phyloP scores from a whole-genome alignment of 768 basidiomycete genomes.

The Royoungia palumana region DNA sequence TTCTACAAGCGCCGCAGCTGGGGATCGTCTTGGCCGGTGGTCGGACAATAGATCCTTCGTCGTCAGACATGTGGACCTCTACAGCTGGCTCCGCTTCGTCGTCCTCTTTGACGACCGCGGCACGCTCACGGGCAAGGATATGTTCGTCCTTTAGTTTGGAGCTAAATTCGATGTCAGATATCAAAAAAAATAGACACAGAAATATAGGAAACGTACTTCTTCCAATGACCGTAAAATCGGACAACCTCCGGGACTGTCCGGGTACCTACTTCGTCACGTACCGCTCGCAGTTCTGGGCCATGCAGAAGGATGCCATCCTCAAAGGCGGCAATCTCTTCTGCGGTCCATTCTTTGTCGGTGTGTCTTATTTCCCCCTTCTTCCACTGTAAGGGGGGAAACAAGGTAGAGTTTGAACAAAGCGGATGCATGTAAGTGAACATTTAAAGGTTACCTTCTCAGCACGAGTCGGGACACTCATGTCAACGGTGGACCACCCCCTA shows the following conservation, averaged over 20 bases:
- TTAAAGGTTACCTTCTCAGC: conserved; percentile 55
- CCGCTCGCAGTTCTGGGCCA: conserved; percentile 76
- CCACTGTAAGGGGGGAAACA: conserved; percentile 48
- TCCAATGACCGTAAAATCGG: conserved; percentile 83
- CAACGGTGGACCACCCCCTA: conserved; percentile 57
- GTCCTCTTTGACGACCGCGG: conserved; percentile 28
- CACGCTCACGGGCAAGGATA: conserved; percentile 41
- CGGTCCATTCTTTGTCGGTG: conserved; percentile 67
- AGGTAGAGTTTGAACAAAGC: conserved; percentile 8
- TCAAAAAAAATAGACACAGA: conserved; percentile 9
- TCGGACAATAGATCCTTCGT: conserved; percentile 72
- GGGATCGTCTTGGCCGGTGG: conserved; percentile 50
- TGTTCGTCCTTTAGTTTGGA: conserved; percentile 70
- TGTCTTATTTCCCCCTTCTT: conserved; percentile 64
- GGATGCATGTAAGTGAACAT: conserved; percentile 7
- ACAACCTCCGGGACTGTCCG: conserved; percentile 75
- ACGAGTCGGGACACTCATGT: conserved; percentile 55
- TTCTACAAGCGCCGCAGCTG: conserved; percentile 81
- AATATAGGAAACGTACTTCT: conserved; percentile 50
- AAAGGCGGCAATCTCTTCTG: conserved; percentile 68
- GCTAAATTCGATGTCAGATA: conserved; percentile 39
- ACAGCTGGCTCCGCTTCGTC: conserved; percentile 29
- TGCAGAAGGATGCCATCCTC: conserved; percentile 71
- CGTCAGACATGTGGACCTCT: conserved; percentile 45
- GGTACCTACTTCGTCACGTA: conserved; percentile 69